Evolutionary conservation across 2,329 filamentous ascomycete species (phyloP).

Genomic region (Stachybotrys chlorohalonatus): DNA sequence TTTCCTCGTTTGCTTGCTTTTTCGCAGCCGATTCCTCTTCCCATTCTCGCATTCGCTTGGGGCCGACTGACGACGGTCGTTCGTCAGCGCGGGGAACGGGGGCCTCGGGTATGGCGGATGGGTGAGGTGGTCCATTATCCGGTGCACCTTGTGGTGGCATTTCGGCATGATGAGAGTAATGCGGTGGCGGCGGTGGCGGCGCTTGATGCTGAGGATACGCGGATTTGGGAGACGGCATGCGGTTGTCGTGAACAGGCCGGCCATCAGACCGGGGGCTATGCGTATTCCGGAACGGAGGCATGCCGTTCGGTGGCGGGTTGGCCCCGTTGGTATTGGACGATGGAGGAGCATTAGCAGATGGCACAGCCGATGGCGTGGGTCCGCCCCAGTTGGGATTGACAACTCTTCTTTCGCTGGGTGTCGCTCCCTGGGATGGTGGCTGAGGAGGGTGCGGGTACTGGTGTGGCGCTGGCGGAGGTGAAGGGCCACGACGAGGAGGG

Average conservation of each 20-base stretch:
- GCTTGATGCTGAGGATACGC: constrained; percentile 71
- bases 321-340: constrained; percentile 25
- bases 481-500: constrained; percentile 39
- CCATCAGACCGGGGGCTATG: constrained; percentile 75
- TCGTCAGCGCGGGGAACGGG: constrained; percentile 54
- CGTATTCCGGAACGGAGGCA: constrained; percentile 63
- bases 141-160: constrained; percentile 50
- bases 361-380: constrained; percentile 31
- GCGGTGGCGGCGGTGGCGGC: constrained; percentile 15
- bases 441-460: constrained; percentile 37
- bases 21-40: constrained; percentile 73
- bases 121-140: constrained; percentile 39
- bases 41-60: constrained; percentile 88
- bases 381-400: constrained; percentile 52
- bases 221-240: constrained; percentile 84
- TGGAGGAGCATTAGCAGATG: constrained; percentile 21
- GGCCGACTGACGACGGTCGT: constrained; percentile 67
- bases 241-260: constrained; percentile 71
- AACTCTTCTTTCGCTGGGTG: constrained; percentile 44
- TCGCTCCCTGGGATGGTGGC: constrained; percentile 35
- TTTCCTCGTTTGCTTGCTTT: constrained; percentile 85
- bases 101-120: constrained; percentile 51
- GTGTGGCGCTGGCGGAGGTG: constrained; percentile 41
- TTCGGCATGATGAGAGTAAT: constrained; percentile 66
- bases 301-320: constrained; percentile 34